These are phyloP conservation scores for Flaveria bidentis DNA, from an alignment of 129 eudicot species.

Conservation along the genomic window DNA sequence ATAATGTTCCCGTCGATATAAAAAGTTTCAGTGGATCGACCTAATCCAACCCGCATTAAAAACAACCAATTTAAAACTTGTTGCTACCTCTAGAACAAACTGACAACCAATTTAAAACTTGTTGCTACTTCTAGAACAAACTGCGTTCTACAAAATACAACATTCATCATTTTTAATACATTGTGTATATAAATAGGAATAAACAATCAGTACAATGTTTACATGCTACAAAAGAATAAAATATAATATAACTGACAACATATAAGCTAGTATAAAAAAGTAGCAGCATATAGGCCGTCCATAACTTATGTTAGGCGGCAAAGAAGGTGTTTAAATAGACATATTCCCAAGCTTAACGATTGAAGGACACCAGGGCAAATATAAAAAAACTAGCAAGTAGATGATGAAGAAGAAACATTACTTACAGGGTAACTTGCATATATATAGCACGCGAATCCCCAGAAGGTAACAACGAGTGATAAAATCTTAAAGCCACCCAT, in stretches of 20 bases:
- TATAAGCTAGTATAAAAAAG: neutral
- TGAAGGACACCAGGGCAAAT: neutral
- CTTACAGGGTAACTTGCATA: constrained; percentile 62
- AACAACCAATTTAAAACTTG: neutral
- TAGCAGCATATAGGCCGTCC: neutral
- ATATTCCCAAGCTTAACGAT: neutral
- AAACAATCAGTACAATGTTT: neutral
- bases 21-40: neutral
- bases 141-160: neutral
- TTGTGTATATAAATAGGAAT: neutral
- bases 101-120: neutral
- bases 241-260: neutral
- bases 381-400: constrained; percentile 25
- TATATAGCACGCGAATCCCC: constrained; percentile 84
- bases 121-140: neutral
- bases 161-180: neutral
- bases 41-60: neutral
- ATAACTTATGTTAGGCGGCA: neutral
- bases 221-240: neutral
- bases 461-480: constrained; percentile 67
- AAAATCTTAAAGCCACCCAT: constrained; percentile 97
- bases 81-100: neutral
- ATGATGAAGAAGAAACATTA: constrained; percentile 31
- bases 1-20: neutral
- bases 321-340: neutral